Base-by-base conservation (phyloP, 768 basidiomycete species). In the Butyriboletus loyo region DNA sequence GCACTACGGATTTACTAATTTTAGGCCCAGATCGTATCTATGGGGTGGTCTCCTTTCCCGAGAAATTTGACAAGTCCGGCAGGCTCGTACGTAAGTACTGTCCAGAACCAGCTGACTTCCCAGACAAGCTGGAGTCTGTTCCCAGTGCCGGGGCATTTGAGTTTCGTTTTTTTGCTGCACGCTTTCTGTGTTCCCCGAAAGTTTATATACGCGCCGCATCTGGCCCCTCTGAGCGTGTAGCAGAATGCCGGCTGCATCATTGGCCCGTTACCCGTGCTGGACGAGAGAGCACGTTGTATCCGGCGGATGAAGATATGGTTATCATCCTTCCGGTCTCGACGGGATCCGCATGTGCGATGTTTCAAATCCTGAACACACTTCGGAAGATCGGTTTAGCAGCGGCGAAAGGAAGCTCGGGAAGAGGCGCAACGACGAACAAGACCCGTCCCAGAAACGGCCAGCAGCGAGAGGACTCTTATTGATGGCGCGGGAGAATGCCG, bases 321-420 rank as follows among this genome's bases (percentile, higher is more conserved):
- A 55, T 45, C 21, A 48, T 27, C 44, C 57, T 52, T 53, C 49
- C 49, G 46, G 46, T 45, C 52, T 49, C 14, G 43, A 41, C 50
- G 61, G 61, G 69, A 60, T 58, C 68, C 65, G 57, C 67, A 61
- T 55, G 49, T 45, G 59, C 63, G 49, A 50, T 51, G 57, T 56
- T 62, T 66, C 58, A 56, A n/a, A n/a, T 27, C 52, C 27, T 54
- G 30, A 42, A 46, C 41, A 19, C 28, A 34, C 36, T 41, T 54
- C 28, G 43, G 35, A 56, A 48, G 55, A 62, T 63, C 66, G 63
- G 66, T 54, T 61, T 35, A 50, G 40, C 54, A 47, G 65, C 61
- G 63, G 61, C 53, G 11, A 44, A 58, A 58, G 47, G 54, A 58
- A 55, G 55, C 28, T 38, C 58, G 57, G 65, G 34, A 60, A 55